These are phyloP conservation scores for Dactylellina leptospora DNA, from an alignment of 2,329 filamentous ascomycete genomes.

Conservation along the genomic window DNA sequence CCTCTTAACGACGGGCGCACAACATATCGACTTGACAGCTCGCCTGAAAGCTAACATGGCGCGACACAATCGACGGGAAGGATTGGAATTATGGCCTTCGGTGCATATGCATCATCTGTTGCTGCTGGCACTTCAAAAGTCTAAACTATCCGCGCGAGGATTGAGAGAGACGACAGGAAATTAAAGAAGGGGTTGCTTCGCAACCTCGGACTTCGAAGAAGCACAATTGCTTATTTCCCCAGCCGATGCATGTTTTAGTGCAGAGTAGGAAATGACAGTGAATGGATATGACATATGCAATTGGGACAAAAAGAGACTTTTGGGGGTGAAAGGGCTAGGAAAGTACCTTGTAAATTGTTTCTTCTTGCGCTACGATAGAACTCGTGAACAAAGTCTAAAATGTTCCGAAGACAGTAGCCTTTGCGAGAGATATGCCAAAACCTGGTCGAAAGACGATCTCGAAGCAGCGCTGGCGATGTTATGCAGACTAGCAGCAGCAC, in stretches of 20 bases:
- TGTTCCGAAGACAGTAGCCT: conserved; percentile 51
- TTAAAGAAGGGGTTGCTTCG: conserved; percentile 36
- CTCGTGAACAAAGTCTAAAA: conserved; percentile 49
- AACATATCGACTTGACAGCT: conserved; percentile 24
- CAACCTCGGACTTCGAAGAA: conserved; percentile 9
- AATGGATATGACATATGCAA: conserved; percentile 17
- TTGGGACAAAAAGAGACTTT: conserved; percentile 8
- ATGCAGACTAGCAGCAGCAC: conserved; percentile 21
- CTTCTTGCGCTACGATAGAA: conserved; percentile 33
- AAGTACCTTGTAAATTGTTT: conserved; percentile 45
- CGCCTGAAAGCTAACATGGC: background rate
- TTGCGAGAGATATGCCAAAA: conserved; percentile 45
- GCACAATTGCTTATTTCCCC: conserved; percentile 37
- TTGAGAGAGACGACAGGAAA: conserved; percentile 34
- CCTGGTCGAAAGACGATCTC: conserved; percentile 39
- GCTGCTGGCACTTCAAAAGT: conserved; percentile 1
- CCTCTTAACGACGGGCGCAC: conserved; percentile 10
- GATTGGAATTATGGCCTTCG: background rate
- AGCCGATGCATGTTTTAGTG: conserved; percentile 18
- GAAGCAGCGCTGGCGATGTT: conserved; percentile 35
- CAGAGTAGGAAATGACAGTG: background rate
- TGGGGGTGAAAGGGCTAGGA: conserved; percentile 27
- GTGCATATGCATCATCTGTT: background rate
- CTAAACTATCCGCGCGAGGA: conserved; percentile 15
- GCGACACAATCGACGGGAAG: background rate